Percentiles rank a stretch among this genome's conserved stretches.
These are phyloP conservation scores for Coemansia umbellata DNA, from an alignment of 192 early-diverging fungal genomes.

Conservation along the genomic window DNA sequence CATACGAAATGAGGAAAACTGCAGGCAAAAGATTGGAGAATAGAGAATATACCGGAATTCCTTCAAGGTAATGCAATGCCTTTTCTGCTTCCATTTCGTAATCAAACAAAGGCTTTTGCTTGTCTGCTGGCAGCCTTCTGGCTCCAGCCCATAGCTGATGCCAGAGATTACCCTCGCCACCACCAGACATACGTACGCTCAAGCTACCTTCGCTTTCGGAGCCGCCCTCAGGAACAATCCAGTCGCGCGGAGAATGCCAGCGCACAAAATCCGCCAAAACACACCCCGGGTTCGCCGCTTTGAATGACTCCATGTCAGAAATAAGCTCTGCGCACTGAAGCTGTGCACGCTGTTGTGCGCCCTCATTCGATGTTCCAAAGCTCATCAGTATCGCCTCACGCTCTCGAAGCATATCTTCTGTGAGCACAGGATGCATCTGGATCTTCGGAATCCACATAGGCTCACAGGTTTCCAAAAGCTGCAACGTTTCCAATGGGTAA, in stretches of 20 bases:
- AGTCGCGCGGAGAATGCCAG: conserved; percentile 95
- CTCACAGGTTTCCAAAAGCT: conserved; percentile 56
- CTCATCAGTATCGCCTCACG: conserved; percentile 75
- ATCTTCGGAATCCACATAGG: conserved; percentile 66
- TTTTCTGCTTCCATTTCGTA: conserved; percentile 71
- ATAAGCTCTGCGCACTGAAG: conserved; percentile 69
- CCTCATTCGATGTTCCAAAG: conserved; percentile 69
- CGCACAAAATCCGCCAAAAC: conserved; percentile 84
- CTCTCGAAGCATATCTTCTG: conserved; percentile 83
- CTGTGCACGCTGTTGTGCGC: conserved; percentile 66
- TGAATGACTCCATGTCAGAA: conserved; percentile 88
- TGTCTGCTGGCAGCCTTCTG: conserved; percentile 55
- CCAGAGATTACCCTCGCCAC: conserved; percentile 74
- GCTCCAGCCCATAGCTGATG: conserved; percentile 75
- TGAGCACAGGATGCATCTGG: conserved; percentile 73
- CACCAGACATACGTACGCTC: conserved; percentile 71
- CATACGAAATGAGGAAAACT: conserved; percentile 71
- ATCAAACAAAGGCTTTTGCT: conserved; percentile 82
- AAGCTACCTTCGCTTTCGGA: conserved; percentile 46
- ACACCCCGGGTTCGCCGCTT: conserved; percentile 84
- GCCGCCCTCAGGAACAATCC: conserved; percentile 61
- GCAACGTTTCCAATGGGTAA: conserved; percentile 43
- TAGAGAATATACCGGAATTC: conserved; percentile 52
- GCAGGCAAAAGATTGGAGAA: conserved; percentile 69
- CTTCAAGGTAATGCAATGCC: conserved; percentile 66